A percentile compares a stretch with the other conserved stretches of the same genome.
These are phyloP conservation scores for Fusarium caatingaense DNA, from an alignment of 2,329 filamentous ascomycete species.

Conservation along the genomic window DNA sequence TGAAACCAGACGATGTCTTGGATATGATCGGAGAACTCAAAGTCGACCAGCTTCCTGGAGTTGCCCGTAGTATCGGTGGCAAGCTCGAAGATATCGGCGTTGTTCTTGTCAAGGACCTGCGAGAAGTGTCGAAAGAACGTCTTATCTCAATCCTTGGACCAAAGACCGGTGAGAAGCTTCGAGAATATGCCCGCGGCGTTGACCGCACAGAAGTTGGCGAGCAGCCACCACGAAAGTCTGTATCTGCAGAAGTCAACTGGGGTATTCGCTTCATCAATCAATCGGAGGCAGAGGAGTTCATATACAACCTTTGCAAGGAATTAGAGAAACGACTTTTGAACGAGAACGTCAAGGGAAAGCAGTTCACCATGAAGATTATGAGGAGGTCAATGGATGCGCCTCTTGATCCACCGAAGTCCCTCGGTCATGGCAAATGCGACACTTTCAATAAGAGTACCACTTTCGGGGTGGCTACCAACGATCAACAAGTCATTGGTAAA, in stretches of 20 bases:
- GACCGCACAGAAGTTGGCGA: constrained; percentile 88
- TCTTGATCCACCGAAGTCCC: constrained; percentile 89
- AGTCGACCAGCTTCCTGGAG: constrained; percentile 86
- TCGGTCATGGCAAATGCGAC: constrained; percentile 96
- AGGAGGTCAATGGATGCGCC: constrained; percentile 86
- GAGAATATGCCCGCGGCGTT: constrained; percentile 90
- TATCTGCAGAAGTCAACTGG: constrained; percentile 98
- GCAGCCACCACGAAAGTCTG: constrained; percentile 87
- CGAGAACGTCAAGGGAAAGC: constrained; percentile 86
- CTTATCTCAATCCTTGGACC: constrained; percentile 81
- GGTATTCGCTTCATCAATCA: constrained; percentile 94
- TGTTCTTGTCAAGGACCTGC: constrained; percentile 84
- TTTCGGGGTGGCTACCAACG: constrained; percentile 87
- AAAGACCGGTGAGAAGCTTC: constrained; percentile 91
- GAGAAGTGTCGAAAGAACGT: constrained; percentile 79
- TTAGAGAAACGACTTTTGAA: constrained; percentile 82
- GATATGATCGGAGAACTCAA: constrained; percentile 81
- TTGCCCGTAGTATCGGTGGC: constrained; percentile 88
- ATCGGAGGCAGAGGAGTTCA: constrained; percentile 92
- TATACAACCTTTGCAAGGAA: constrained; percentile 86
- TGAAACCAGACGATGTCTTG: constrained; percentile 83
- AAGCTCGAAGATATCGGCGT: constrained; percentile 91
- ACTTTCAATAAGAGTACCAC: constrained; percentile 88
- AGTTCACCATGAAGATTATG: constrained; percentile 96
- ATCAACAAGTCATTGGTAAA: constrained; percentile 75